Conservation (phyloP, 495 filamentous ascomycete genomes). For the Lasiosphaeria hispida region DNA sequence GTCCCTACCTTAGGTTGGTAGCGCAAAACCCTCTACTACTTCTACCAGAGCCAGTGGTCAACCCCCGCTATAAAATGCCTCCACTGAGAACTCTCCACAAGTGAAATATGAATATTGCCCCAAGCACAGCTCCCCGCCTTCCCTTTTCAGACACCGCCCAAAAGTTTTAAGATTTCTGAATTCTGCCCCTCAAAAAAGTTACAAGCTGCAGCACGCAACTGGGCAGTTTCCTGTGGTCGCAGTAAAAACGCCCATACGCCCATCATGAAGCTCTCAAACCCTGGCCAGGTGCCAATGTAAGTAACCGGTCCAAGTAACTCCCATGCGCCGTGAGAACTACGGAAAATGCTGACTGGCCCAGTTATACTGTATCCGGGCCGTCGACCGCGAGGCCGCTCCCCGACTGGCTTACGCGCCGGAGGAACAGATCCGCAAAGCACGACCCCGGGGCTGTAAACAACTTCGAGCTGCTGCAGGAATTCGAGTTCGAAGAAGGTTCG, state of each 20-base stretch:
- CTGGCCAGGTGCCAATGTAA: slow-evolving; percentile 82
- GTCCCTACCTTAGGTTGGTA: too few species aligned
- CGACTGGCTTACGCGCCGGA: slow-evolving; percentile 88
- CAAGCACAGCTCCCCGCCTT: slow-evolving; percentile 18
- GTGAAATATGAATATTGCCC: background rate
- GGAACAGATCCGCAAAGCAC: slow-evolving; percentile 90
- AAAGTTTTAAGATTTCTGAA: slow-evolving; percentile 20
- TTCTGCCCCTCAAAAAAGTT: slow-evolving; percentile 20
- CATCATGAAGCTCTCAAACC: slow-evolving; percentile 83
- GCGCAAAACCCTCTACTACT: too few species aligned
- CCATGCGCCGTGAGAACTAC: background rate
- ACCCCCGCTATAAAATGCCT: too few species aligned
- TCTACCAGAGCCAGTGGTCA: too few species aligned
- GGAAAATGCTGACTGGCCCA: slow-evolving; percentile 6
- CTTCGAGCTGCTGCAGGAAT: slow-evolving; percentile 94
- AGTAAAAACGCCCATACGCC: slow-evolving; percentile 8
- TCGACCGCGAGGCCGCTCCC: slow-evolving; percentile 87
- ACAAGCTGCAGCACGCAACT: slow-evolving; percentile 11
- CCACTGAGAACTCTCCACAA: too few species aligned
- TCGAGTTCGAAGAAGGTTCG: slow-evolving; percentile 84
- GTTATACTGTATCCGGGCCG: slow-evolving; percentile 85
- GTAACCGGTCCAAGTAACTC: background rate
- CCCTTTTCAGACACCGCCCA: slow-evolving; percentile 15
- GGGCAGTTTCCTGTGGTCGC: slow-evolving; percentile 6
- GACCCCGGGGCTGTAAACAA: slow-evolving; percentile 91